Evolutionary conservation across 1,284 basidiomycete species (phyloP), one percentile per base, ranked within the genome.

Genomic region (Fomitopsis palustris): DNA sequence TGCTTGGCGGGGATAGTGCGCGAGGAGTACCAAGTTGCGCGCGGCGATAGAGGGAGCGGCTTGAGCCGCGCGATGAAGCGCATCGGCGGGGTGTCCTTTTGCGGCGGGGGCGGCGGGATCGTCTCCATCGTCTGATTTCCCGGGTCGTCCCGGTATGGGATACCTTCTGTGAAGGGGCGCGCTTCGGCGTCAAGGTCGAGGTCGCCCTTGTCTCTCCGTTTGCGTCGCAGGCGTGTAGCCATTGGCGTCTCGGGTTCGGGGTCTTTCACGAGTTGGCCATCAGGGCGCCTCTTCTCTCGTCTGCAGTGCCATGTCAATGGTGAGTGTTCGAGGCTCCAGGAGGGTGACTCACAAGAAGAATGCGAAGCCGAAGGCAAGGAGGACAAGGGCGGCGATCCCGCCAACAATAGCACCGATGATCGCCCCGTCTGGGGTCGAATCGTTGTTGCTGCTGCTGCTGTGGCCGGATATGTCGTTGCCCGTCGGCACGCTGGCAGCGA

Each of bases 321-420:
- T 29, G 23, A 27, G 8, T 9, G 25, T 23, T 23, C 23, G 54
- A 35, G 45, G 35, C 19, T 25, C 6, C 33, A 17, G 19, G 23
- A 51, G 8, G 16, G n/a, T 12, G 5, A 51, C 57, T 42, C 14
- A 58, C 57, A 41, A 29, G 27, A 58, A 54, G 19, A 42, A 47
- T 1, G 57, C 21, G 23, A 58, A 54, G 17, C 43, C 27, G 41
- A 54, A 58, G 4, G 57, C 57, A 16, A 58, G 51, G 12, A 58
- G 5, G 3, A 54, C 17, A 12, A 58, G 31, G 14, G 57, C 57
- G 10, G 29, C 42, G n/a, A 58, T 38, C 4, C 52, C 57, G 17
- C 57, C 57, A 10, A 54, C 31, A 10, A 58, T 54, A 6, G 57
- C 57, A 14, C 57, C 57, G 2, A 54, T 47, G 23, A 58, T 58